A percentile compares a stretch with the other conserved stretches of the same genome.
phyloP scores from a whole-genome alignment of 1,284 basidiomycete genomes.

The Microbotryum silenes-acaulis region DNA sequence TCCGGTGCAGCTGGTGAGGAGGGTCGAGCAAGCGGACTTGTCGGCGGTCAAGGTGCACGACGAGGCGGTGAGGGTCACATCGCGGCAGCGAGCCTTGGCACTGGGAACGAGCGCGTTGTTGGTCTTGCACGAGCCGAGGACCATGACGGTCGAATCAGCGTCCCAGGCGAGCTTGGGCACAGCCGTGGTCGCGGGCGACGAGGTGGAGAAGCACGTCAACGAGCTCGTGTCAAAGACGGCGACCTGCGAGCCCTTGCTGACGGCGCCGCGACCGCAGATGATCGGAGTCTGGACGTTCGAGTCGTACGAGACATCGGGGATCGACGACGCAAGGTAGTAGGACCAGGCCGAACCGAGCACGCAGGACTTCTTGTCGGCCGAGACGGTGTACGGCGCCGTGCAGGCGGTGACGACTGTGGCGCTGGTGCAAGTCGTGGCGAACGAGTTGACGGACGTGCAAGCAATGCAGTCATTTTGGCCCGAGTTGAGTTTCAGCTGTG shows the following conservation, averaged over 20 bases:
- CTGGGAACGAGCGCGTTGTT: neutral
- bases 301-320: neutral
- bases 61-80: neutral
- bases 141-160: neutral
- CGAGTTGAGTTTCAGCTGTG: neutral
- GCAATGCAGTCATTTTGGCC: neutral
- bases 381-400: neutral
- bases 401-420: neutral
- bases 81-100: neutral
- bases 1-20: neutral
- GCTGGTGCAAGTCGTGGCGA: neutral
- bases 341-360: neutral
- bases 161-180: neutral
- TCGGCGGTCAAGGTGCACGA: neutral
- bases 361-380: constrained; percentile 1
- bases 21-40: neutral
- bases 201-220: neutral
- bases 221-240: neutral
- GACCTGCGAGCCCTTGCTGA: neutral
- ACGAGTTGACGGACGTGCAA: neutral
- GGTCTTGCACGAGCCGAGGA: neutral
- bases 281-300: constrained; percentile 1
- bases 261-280: neutral
- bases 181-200: neutral
- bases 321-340: neutral